Percentiles rank a stretch among this genome's conserved stretches.
These are phyloP conservation scores for Ophiosphaerella narmari DNA, from an alignment of 2,329 filamentous ascomycete genomes.

Conservation along the genomic window DNA sequence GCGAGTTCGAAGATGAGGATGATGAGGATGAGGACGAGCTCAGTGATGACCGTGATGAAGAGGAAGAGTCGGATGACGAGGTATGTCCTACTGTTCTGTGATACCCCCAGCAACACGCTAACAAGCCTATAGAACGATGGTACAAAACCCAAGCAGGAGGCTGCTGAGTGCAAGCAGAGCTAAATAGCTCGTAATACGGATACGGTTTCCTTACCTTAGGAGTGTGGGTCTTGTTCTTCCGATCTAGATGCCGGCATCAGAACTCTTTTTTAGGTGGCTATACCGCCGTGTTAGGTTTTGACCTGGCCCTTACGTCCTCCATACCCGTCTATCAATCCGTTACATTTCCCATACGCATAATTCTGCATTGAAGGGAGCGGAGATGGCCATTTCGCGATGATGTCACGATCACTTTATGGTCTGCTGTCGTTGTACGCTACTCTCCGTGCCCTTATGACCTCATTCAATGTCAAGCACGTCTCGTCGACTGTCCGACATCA, in stretches of 20 bases:
- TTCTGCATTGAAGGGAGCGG: conserved; percentile 33
- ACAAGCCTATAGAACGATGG: conserved; percentile 41
- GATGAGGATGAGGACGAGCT: conserved; percentile 90
- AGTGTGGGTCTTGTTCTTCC: conserved; percentile 28
- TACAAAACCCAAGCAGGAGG: conserved; percentile 52
- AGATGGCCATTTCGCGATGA: conserved; percentile 18
- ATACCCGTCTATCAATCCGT: conserved; percentile 14
- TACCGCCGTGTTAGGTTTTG: conserved; percentile 6
- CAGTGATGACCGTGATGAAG: conserved; percentile 80
- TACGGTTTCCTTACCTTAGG: conserved; percentile 23
- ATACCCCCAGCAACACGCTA: conserved; percentile 9
- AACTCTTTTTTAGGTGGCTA: conserved; percentile 25
- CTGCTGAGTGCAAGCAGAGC: conserved; percentile 53
- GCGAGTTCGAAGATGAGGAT: conserved; percentile 85
- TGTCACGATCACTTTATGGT: conserved; percentile 21
- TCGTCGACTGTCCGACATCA: conserved; percentile 4
- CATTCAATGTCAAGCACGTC: conserved; percentile 6
- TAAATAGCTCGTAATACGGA: conserved; percentile 31
- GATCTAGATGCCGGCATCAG: conserved; percentile 40
- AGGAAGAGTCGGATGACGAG: conserved; percentile 56
- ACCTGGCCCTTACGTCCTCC: conserved; percentile 17
- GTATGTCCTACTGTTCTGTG: conserved; percentile 23
- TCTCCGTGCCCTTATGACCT: conserved; percentile 18
- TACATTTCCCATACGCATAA: conserved; percentile 33
- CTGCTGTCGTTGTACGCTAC: conserved; percentile 29